Base-by-base conservation (phyloP, 139 green algal species). In the Bryopsis sp. region DNA sequence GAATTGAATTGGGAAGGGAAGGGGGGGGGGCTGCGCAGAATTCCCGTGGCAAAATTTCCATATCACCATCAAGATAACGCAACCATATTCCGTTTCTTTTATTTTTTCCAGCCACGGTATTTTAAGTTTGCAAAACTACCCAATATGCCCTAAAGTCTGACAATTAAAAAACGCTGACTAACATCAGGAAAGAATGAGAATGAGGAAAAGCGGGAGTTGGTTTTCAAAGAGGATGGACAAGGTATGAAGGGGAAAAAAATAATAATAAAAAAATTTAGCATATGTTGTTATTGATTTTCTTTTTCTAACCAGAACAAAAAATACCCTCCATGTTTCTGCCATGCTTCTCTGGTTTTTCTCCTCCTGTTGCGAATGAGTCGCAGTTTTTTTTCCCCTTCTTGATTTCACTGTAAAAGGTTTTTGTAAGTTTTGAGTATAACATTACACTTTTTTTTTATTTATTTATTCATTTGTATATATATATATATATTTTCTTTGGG, bases 221-320 rank as follows among this genome's bases (percentile, higher is more conserved):
- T 96, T 15, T 96, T 96, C 70, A 96, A 95, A 70, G 90, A 96
- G 69, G 89, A 96, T 63, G 90, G 90, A 35, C 89, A 95, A 68
- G 83, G 59, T 46, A 26, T 36, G 54, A 29, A 63, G 11, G 54
- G n/a, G 24, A 35, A 33, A 36, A 19, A 33, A 15, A 19, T 63
- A 36, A 19, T 63, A 33, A 34, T 35, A 36, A 34, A 33, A 8
- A n/a, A 54, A 26, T 26, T 54, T 54, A 54, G 11, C 19, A 19
- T n/a, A 54, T 54, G 43, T 11, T 54, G 43, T 54, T 54, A 19
- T 54, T 54, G 43, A 54, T 11, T 54, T 54, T 11, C 43, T 11
- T 54, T 54, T 26, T 54, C 43, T 19, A 26, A 26, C 43, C 11
- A 54, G 43, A 26, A 54, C 15, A 54, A 54, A 54, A 19, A 19